Conservation (phyloP, 2,329 filamentous ascomycete species). For the Alternaria conjuncta region DNA sequence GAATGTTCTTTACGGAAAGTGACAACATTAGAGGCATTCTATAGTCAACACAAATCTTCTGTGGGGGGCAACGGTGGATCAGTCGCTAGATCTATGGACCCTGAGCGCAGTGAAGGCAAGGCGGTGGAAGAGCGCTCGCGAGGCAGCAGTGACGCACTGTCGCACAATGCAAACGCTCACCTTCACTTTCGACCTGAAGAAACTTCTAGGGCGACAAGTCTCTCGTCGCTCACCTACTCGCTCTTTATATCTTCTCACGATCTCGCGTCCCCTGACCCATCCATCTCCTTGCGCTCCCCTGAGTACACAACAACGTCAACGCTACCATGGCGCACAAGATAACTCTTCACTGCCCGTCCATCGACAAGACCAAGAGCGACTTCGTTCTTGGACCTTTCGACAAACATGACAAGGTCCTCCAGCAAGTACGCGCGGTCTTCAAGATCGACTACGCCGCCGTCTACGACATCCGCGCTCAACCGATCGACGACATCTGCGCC, state of each 20-base stretch:
- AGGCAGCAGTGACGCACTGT: not conserved
- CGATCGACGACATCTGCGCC: not conserved
- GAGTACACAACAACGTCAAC: not conserved
- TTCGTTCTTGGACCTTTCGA: not conserved
- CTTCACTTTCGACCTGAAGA: not conserved
- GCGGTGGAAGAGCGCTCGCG: not conserved
- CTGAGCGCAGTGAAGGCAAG: not conserved
- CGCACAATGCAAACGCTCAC: not conserved
- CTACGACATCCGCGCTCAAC: not conserved
- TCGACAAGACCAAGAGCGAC: not conserved
- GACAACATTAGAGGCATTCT: fast-evolving
- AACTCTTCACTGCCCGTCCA: not conserved
- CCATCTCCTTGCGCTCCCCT: no score
- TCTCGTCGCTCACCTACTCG: no score
- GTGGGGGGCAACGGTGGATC: not conserved
- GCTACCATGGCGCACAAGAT: not conserved
- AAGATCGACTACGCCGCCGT: not conserved
- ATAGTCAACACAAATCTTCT: fast-evolving
- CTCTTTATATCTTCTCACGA: no score
- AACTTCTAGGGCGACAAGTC: no score
- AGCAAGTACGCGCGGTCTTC: not conserved
- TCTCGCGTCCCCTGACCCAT: no score
- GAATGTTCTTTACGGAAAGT: not conserved
- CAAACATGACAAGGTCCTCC: not conserved
- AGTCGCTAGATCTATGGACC: not conserved